A percentile compares a stretch with the other conserved stretches of the same genome.
phyloP scores from a whole-genome alignment of 2,329 filamentous ascomycete species.

The Pseudocercospora musae region DNA sequence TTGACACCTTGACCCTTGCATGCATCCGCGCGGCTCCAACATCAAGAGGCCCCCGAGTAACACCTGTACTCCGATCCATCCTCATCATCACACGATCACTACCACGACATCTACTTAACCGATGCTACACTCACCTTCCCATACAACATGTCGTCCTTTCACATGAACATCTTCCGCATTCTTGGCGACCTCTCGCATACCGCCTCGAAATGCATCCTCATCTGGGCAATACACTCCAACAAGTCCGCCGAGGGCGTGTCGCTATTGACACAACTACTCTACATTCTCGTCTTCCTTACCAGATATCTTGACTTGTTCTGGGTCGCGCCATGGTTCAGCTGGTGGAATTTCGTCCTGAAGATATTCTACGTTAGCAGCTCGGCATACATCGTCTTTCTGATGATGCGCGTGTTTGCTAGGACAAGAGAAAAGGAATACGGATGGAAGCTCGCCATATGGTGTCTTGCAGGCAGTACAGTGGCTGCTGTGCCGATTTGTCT shows the following conservation, averaged over 20 bases:
- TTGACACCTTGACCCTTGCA: not conserved
- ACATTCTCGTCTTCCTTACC: constrained; percentile 78
- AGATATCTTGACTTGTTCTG: constrained; percentile 74
- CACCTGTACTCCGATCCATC: not conserved
- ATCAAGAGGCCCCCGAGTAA: not conserved
- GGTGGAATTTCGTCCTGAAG: constrained; percentile 81
- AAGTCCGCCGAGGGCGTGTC: constrained; percentile 86
- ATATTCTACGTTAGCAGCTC: constrained; percentile 82
- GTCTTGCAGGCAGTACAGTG: constrained; percentile 62
- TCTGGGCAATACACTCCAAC: constrained; percentile 86
- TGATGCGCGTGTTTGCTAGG: constrained; percentile 81
- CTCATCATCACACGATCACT: not conserved
- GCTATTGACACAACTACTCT: constrained; percentile 85
- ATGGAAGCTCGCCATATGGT: constrained; percentile 82
- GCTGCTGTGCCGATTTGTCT: constrained; percentile 70
- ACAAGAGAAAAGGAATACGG: constrained; percentile 87
- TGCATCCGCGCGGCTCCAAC: not conserved
- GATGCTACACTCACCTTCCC: not conserved
- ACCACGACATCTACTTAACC: not conserved
- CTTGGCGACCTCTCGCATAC: constrained; percentile 81
- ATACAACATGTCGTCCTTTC: constrained; percentile 17
- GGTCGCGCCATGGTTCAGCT: constrained; percentile 34
- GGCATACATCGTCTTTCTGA: constrained; percentile 80
- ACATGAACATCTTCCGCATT: constrained; percentile 60
- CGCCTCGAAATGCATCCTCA: constrained; percentile 82